Evolutionary conservation across 2,329 filamentous ascomycete species (phyloP), one percentile per base, ranked within the genome.

Genomic region (Colletotrichum siamense): DNA sequence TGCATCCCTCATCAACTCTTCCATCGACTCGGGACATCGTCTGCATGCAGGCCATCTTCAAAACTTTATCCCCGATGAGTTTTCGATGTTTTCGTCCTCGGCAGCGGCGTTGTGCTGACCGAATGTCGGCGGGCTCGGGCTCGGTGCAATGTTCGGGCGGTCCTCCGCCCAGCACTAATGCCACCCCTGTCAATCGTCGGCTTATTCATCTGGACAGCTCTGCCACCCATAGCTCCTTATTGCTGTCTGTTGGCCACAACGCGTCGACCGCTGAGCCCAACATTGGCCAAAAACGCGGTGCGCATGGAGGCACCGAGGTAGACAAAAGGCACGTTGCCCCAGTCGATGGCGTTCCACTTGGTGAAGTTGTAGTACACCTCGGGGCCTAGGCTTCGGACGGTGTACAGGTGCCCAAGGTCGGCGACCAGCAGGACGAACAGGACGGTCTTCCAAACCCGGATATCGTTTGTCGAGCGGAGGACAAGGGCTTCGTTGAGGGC

Each of bases 401-500:
- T 92, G 83, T 92, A 94, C 71, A 96, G 85, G 83, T 96, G 95
- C 5, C 94, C 95, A 39, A 95, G 82, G 83, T 96, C 95, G n/a
- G 94, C 95, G 18, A 96, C 82, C 36, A 96, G 88, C 75, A 96
- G 86, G 49, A 90, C 92, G 62, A 93, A 85, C 6, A 96, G 86
- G 30, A 96, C 87, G 2, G 91, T 88, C 78, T 87, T 89, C 95
- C 95, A 96, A 73, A 96, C 94, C 28, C 88, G 87, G 39, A 93
- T 81, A 85, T 96, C 92, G 66, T 87, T 86, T 8, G 94, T 95
- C 18, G 91, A 88, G 57, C 95, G 92, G 78, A 96, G 88, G 15
- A 96, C 92, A 28, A 95, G 85, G 3, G 94, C 94, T 85, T 97
- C 94, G 85, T 94, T 95, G 81, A 96, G 85, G 71, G 94, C 92